Conservation (phyloP, 768 basidiomycete genomes). For the Trametes punicea region DNA sequence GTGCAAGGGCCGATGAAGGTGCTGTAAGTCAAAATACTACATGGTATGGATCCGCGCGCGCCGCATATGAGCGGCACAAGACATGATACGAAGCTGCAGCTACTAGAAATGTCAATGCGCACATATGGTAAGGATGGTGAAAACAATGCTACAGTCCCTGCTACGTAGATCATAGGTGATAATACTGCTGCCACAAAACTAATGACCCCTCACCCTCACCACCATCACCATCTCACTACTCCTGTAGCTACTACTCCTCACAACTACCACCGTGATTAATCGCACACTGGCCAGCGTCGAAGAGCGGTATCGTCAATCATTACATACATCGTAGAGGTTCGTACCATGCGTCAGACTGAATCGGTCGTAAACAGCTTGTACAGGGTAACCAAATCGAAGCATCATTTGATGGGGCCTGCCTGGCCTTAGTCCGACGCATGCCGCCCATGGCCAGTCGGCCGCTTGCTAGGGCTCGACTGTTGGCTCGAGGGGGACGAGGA, state of each 20-base stretch:
- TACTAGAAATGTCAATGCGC: too few relatives aligned
- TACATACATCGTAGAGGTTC: neutral
- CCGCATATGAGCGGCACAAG: neutral
- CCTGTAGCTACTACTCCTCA: neutral
- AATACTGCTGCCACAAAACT: neutral
- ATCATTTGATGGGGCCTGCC: too few relatives aligned
- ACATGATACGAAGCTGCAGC: neutral
- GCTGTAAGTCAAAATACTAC: too few relatives aligned
- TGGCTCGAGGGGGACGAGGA: neutral
- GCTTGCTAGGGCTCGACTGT: constrained; percentile 16
- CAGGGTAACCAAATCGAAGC: too few relatives aligned
- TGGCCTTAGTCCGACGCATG: constrained; percentile 12
- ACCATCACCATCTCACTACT: neutral
- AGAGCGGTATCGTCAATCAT: neutral
- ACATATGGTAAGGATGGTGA: neutral
- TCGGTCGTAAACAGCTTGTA: too few relatives aligned
- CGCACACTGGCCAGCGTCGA: neutral
- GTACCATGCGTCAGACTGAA: neutral
- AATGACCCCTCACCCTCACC: too few relatives aligned
- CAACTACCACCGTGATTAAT: neutral
- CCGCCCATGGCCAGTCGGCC: constrained; percentile 5
- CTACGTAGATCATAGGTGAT: neutral
- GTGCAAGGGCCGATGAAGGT: too few relatives aligned
- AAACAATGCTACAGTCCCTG: neutral
- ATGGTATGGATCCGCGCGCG: too few relatives aligned